Conservation (phyloP, 345 rosid species). For the Kernera saxatilis region DNA sequence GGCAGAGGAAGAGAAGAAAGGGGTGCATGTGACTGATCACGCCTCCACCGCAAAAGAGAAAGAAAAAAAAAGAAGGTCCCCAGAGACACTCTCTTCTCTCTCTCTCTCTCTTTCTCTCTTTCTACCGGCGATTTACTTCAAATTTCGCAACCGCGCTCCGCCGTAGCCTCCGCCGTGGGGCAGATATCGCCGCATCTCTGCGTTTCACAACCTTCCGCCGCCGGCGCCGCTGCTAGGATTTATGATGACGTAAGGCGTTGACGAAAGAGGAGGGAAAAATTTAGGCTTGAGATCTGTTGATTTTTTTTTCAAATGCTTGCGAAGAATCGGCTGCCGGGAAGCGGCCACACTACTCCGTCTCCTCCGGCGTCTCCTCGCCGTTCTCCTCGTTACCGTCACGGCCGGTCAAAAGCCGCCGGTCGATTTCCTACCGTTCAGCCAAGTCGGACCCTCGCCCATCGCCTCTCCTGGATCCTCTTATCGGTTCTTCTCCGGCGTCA, state of each 20-base stretch:
- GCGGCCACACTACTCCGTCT: slow-evolving; percentile 95
- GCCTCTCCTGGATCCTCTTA: slow-evolving; percentile 76
- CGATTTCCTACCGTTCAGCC: slow-evolving; percentile 49
- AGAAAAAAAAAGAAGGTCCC: background rate
- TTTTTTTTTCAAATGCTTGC: slow-evolving; percentile 64
- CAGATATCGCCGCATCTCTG: background rate
- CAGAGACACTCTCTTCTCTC: background rate
- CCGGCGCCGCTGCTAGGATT: background rate
- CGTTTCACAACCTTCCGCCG: background rate
- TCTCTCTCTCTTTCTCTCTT: background rate
- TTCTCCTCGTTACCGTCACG: slow-evolving; percentile 78
- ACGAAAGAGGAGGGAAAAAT: slow-evolving; percentile 2
- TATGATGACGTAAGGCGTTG: slow-evolving; percentile 1
- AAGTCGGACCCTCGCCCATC: slow-evolving; percentile 59
- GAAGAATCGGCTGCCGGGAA: slow-evolving; percentile 66
- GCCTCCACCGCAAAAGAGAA: slow-evolving; percentile 30
- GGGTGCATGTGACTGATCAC: slow-evolving; percentile 31
- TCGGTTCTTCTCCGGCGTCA: slow-evolving; percentile 92
- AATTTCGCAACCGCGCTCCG: slow-evolving; percentile 11
- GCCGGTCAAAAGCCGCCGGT: slow-evolving; percentile 46
- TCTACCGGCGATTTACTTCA: slow-evolving; percentile 17
- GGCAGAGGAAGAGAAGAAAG: slow-evolving; percentile 3
- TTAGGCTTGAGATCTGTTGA: slow-evolving; percentile 26
- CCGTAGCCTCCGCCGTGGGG: background rate
- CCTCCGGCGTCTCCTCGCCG: slow-evolving; percentile 94